Evolutionary conservation across 2,329 filamentous ascomycete genomes (phyloP).

Genomic region (Rhexocercosporidium sp.): DNA sequence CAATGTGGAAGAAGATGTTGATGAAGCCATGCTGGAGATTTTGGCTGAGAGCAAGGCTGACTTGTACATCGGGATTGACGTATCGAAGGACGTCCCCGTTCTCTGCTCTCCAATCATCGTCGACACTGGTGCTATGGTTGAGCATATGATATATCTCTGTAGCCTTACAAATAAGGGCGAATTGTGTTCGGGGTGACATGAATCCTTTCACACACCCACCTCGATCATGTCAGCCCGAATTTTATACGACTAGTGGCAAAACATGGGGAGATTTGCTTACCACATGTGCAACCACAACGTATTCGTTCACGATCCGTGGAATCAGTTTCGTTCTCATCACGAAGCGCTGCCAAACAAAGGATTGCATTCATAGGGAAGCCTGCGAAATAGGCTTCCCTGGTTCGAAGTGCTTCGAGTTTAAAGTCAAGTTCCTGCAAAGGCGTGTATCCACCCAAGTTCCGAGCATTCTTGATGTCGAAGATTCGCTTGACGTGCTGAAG

Average conservation of each 20-base stretch:
- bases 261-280: conserved; percentile 21
- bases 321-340: background rate
- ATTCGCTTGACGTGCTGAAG: background rate
- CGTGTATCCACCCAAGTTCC: background rate
- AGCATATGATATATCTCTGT: conserved; percentile 33
- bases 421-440: background rate
- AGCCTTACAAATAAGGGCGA: conserved; percentile 40
- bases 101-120: background rate
- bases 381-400: background rate
- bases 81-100: conserved; percentile 27
- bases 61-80: conserved; percentile 33
- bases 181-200: conserved; percentile 46
- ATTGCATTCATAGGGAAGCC: background rate
- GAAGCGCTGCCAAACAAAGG: background rate
- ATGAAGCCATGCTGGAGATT: conserved; percentile 43
- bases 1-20: conserved; percentile 43
- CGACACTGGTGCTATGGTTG: conserved; percentile 31
- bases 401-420: background rate
- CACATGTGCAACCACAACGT: conserved; percentile 47
- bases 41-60: conserved; percentile 43
- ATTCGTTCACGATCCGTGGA: conserved; percentile 34
- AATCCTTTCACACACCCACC: conserved; percentile 43
- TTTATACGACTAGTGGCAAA: background rate
- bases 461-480: background rate
- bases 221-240: background rate